phyloP scores from a whole-genome alignment of 2,329 filamentous ascomycete species.

The Xylariaceae sp. region DNA sequence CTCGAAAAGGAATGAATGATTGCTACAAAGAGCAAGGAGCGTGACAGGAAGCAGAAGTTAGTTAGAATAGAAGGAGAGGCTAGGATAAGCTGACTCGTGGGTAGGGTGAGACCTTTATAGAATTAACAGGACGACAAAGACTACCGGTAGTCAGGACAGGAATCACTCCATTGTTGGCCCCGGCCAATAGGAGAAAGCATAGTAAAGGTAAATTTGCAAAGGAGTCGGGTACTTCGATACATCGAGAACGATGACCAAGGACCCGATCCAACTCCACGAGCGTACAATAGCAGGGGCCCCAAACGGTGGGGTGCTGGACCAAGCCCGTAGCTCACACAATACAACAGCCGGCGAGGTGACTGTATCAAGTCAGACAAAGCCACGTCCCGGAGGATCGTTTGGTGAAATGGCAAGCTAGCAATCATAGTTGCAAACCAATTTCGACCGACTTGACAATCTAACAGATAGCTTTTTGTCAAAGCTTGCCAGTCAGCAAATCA shows the following conservation, averaged over 20 bases:
- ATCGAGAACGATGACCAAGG: slow-evolving; percentile 3
- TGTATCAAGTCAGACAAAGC: slow-evolving; percentile 23
- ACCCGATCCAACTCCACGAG: too few relatives aligned
- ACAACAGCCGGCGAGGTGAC: slow-evolving; percentile 19
- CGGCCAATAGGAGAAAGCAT: slow-evolving; percentile 21
- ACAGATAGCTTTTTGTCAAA: slow-evolving; percentile 10
- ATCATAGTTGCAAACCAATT: slow-evolving; percentile 16
- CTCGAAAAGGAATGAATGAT: slow-evolving; percentile 30
- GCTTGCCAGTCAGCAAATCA: slow-evolving; percentile 5
- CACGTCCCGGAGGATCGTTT: slow-evolving; percentile 14
- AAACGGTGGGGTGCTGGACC: slow-evolving; percentile 6
- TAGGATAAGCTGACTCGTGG: slow-evolving; percentile 9
- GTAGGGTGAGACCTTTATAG: slow-evolving; percentile 24
- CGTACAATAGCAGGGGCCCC: background rate
- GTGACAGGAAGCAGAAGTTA: slow-evolving; percentile 26
- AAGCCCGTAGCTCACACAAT: slow-evolving; percentile 12
- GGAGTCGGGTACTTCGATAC: slow-evolving; percentile 6
- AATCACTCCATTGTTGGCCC: slow-evolving; percentile 20
- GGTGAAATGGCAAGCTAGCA: slow-evolving; percentile 15
- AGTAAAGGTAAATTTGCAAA: slow-evolving; percentile 5
- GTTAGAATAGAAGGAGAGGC: slow-evolving; percentile 10
- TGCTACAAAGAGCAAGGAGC: slow-evolving; percentile 31
- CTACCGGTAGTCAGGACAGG: slow-evolving; percentile 14
- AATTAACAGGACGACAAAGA: slow-evolving; percentile 14
- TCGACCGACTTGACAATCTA: slow-evolving; percentile 6